These are phyloP conservation scores for Penicillium sp. DNA, from an alignment of 2,329 filamentous ascomycete species.

Conservation along the genomic window DNA sequence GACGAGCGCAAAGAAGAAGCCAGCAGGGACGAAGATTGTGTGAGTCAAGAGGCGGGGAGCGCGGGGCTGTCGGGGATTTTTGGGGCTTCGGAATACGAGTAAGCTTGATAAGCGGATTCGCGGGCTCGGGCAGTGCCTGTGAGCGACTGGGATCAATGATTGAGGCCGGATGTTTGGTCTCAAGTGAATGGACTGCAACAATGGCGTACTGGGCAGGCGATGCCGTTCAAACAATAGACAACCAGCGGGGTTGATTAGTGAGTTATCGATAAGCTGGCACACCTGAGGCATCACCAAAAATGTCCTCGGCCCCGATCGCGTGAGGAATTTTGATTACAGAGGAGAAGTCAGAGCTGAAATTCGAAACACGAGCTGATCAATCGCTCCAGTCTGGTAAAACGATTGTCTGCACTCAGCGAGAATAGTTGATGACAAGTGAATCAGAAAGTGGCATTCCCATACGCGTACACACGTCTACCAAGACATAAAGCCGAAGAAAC, in stretches of 20 bases:
- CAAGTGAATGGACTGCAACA: neutral
- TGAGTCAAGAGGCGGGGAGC: neutral
- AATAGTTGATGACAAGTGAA: neutral
- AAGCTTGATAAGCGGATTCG: conserved; percentile 4
- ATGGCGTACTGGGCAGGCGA: conserved; percentile 2
- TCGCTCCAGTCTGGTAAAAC: neutral
- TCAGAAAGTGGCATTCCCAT: neutral
- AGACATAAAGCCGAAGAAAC: neutral
- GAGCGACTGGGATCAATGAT: neutral
- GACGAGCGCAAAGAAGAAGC: neutral
- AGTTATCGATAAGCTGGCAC: conserved; percentile 21
- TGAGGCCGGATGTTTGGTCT: neutral
- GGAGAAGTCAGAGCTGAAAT: no score
- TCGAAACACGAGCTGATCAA: neutral
- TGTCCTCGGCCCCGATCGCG: neutral
- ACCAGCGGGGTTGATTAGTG: conserved; percentile 12
- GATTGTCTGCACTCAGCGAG: neutral
- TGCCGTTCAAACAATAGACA: neutral
- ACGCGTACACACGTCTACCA: neutral
- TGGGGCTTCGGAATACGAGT: conserved; percentile 5
- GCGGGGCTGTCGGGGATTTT: conserved; percentile 1
- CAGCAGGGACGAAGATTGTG: neutral
- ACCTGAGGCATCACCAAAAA: conserved; percentile 12
- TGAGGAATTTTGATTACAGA: neutral
- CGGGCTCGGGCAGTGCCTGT: neutral